phyloP scores from a whole-genome alignment of 345 rosid genomes.

The Salix koriyanagi region DNA sequence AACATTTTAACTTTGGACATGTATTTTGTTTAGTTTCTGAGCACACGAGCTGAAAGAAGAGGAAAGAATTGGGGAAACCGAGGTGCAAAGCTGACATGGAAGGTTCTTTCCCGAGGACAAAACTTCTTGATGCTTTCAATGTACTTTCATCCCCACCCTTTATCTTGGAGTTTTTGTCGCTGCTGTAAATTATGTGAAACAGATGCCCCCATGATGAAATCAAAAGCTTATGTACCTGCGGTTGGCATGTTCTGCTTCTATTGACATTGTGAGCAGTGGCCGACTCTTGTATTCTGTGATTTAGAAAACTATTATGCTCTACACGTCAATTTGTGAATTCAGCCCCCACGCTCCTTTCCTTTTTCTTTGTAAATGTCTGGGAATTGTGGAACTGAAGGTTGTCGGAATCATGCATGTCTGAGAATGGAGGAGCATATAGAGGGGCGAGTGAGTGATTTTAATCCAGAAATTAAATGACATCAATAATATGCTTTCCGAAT shows the following conservation, averaged over 20 bases:
- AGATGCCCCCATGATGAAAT: conserved; percentile 10
- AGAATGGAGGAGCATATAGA: too few relatives aligned
- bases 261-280: not conserved
- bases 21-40: conserved; percentile 29
- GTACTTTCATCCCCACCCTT: not conserved
- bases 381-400: too few relatives aligned
- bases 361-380: too few relatives aligned
- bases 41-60: conserved; percentile 14
- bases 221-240: conserved; percentile 10
- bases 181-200: conserved; percentile 39
- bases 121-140: conserved; percentile 10
- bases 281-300: too few relatives aligned
- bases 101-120: conserved; percentile 22
- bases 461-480: too few relatives aligned
- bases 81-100: conserved; percentile 8
- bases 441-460: too few relatives aligned
- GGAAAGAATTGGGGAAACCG: conserved; percentile 21
- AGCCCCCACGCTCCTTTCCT: too few relatives aligned
- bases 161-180: conserved; percentile 8
- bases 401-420: too few relatives aligned
- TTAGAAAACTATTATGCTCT: too few relatives aligned
- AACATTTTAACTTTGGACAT: conserved; percentile 34
- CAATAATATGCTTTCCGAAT: too few relatives aligned
- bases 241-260: not conserved
- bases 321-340: too few relatives aligned